These are phyloP conservation scores for Marasmius sp. DNA, from an alignment of 1,284 basidiomycete genomes.

Conservation along the genomic window DNA sequence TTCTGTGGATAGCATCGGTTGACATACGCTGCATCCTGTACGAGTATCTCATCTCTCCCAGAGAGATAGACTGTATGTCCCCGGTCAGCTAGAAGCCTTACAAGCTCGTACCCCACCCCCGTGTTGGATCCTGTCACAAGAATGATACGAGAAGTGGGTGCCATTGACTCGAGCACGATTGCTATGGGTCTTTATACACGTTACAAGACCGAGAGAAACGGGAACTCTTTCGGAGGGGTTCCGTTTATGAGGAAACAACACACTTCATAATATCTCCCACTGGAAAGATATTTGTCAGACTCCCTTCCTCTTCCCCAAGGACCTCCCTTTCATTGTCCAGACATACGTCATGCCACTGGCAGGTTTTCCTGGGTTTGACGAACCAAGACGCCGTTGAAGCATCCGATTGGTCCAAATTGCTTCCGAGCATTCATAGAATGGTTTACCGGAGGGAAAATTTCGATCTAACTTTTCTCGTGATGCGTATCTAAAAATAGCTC, in stretches of 20 bases:
- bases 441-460: too few relatives aligned
- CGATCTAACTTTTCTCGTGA: too few relatives aligned
- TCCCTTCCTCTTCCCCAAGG: not conserved
- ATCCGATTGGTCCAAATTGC: too few relatives aligned
- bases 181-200: too few relatives aligned
- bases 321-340: slow-evolving; percentile 28
- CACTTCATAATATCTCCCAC: not conserved
- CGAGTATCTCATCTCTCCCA: slow-evolving; percentile 16
- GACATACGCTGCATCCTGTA: slow-evolving; percentile 4
- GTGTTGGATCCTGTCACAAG: slow-evolving; percentile 15
- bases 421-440: too few relatives aligned
- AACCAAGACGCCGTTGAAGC: too few relatives aligned
- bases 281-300: not conserved
- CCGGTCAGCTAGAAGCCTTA: slow-evolving; percentile 16
- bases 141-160: not conserved
- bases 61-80: slow-evolving; percentile 20
- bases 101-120: slow-evolving; percentile 21
- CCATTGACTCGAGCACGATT: not conserved
- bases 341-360: slow-evolving; percentile 33
- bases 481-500: too few relatives aligned
- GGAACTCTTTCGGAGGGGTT: too few relatives aligned
- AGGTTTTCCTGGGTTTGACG: too few relatives aligned
- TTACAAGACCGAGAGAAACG: too few relatives aligned
- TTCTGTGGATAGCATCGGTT: not conserved
- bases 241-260: not conserved